phyloP scores from a whole-genome alignment of 306 rosid species.

The Glycine latifolia region DNA sequence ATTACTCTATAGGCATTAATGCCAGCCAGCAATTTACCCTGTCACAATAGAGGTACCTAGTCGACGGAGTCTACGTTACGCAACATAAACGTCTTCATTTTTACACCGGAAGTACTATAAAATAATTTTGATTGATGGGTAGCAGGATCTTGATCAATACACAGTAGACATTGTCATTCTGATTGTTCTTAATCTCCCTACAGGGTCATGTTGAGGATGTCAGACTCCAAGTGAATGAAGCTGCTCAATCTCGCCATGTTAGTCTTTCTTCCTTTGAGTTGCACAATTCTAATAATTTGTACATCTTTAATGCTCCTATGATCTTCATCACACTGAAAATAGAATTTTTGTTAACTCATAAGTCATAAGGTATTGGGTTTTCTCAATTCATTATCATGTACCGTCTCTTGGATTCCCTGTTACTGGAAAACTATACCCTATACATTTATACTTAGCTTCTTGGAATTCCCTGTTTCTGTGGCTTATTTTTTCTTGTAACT shows the following conservation, averaged over 20 bases:
- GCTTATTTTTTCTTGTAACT: neutral
- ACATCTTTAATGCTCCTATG: conserved; percentile 17
- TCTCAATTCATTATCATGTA: neutral
- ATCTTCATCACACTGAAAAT: conserved; percentile 32
- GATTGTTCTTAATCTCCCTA: conserved; percentile 50
- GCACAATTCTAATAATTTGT: conserved; percentile 30
- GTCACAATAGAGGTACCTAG: too few species aligned
- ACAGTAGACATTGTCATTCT: conserved; percentile 19
- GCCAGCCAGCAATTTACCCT: too few species aligned
- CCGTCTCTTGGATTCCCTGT: conserved; percentile 6
- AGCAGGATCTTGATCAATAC: neutral
- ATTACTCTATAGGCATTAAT: too few species aligned
- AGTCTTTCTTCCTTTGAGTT: conserved; percentile 56
- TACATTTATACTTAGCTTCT: neutral
- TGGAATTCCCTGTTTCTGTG: conserved; percentile 8
- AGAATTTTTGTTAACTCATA: neutral
- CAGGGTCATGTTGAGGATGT: conserved; percentile 94
- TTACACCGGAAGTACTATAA: neutral
- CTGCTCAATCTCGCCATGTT: conserved; percentile 90
- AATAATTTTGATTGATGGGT: conserved; percentile 20
- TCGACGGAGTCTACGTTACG: too few species aligned
- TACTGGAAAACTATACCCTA: conserved; percentile 29
- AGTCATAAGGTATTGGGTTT: conserved; percentile 14
- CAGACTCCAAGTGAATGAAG: conserved; percentile 90
- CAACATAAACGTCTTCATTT: too few species aligned